Evolutionary conservation across 768 basidiomycete species (phyloP).

Genomic region (Mycena maculata): DNA sequence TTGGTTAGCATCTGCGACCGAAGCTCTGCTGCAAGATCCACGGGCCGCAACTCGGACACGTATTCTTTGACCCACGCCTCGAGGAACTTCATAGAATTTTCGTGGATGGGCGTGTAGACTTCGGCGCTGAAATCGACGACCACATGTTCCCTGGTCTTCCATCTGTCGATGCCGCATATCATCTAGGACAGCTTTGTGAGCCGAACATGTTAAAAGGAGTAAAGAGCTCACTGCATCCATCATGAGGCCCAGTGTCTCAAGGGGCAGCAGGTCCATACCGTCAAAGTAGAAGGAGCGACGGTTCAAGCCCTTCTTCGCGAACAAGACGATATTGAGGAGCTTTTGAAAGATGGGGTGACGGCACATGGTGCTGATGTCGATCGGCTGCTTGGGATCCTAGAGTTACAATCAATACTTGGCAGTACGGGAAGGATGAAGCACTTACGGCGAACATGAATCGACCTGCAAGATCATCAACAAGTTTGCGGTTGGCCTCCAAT

Average conservation of each 20-base stretch:
- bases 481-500: background rate
- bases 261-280: background rate
- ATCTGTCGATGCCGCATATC: conserved; percentile 9
- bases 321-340: conserved; percentile 12
- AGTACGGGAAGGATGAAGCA: background rate
- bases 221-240: background rate
- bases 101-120: background rate
- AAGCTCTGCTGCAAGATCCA: background rate
- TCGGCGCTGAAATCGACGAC: background rate
- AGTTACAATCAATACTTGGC: background rate
- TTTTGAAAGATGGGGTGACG: conserved; percentile 3
- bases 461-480: background rate
- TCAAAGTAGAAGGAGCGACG: background rate
- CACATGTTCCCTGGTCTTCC: conserved; percentile 1
- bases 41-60: background rate
- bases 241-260: background rate
- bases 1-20: conserved; percentile 5
- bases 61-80: background rate
- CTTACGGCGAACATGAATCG: background rate
- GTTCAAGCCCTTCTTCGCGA: background rate
- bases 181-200: background rate
- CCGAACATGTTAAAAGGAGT: background rate
- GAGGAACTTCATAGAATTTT: background rate
- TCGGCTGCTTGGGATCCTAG: conserved; percentile 2
- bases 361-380: background rate